Conservation (phyloP, 768 basidiomycete genomes). For the Butyriboletus loyo region DNA sequence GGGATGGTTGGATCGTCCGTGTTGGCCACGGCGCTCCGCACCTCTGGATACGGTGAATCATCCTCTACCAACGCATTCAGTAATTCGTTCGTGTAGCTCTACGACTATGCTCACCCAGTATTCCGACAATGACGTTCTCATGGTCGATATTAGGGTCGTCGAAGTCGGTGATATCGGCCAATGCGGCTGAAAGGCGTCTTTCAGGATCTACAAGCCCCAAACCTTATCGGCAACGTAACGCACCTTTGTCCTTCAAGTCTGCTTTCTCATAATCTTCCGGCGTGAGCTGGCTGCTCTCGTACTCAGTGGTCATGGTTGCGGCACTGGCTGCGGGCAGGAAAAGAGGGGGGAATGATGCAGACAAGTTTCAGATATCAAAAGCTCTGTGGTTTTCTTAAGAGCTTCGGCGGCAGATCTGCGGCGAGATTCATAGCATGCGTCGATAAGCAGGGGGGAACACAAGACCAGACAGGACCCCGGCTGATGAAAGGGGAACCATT, state of each 20-base stretch:
- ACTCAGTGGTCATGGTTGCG: conserved; percentile 14
- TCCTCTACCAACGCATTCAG: conserved; percentile 41
- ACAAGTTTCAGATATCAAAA: too few species aligned
- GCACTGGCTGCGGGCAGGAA: not conserved
- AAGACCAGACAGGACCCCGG: not conserved
- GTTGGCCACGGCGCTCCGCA: conserved; percentile 72
- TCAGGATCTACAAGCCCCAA: not conserved
- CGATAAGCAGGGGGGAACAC: conserved; percentile 6
- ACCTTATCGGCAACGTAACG: not conserved
- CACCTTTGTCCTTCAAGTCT: conserved; percentile 6
- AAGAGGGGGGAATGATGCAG: too few species aligned
- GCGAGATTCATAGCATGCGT: not conserved
- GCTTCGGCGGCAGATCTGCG: not conserved
- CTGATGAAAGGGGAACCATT: too few species aligned
- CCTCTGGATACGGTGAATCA: conserved; percentile 85
- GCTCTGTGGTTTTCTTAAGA: not conserved
- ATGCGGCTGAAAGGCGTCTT: not conserved
- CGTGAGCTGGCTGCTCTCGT: not conserved
- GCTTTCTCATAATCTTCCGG: conserved; percentile 16
- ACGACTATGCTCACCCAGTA: conserved; percentile 13
- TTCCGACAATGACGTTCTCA: conserved; percentile 11
- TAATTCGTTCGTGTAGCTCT: not conserved
- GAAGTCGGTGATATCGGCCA: conserved; percentile 20
- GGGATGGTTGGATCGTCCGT: conserved; percentile 69
- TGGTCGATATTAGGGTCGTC: conserved; percentile 38